Base-by-base conservation (phyloP, 2,329 filamentous ascomycete species). In the Diaporthe nobilis region DNA sequence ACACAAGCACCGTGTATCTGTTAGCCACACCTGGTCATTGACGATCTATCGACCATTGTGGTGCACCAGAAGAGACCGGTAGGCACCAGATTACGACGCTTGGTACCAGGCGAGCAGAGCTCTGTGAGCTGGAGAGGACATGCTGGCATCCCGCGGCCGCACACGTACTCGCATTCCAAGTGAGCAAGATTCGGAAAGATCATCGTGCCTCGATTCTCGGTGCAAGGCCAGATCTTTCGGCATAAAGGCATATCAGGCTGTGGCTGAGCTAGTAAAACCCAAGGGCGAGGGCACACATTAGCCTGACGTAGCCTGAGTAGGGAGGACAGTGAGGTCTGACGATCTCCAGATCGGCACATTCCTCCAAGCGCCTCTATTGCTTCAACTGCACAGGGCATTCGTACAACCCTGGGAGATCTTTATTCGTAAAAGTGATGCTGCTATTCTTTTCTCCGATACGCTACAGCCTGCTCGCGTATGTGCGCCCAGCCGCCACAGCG, bases 401-500 rank as follows among this genome's bases (percentile, higher is more conserved):
- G 44, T 37, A 25, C 60, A 25, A 22, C 47, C 44, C 47, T 12
- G 4, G 34, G 44, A 53, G 22, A 53, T 39, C 22, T 53, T 5
- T 39, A 37, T 51, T 39, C 65, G 47, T 49, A 34, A 68, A 13
- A 31, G 22, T 4, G 34, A 39, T 10, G 15, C 6, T 15, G 3
- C 25, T 17, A 17, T 31, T 47, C 44, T 67, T n/a, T 67, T 67
- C 61, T 67, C 61, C 65, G 44, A 68, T 17, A 39, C 47, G 47
- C 47, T 25, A 6, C 20, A 39, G 12, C 57, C 12, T 39, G 8
- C 57, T 68, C 65, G 31, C 65, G 31, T 25, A 37, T 39, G 44
- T 22, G 44, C 47, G 65, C 65, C 65, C 31, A 53, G 65, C 31
- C 65, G 65, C 65, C 65, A 68, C 31, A 47, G 22, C 47, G 65